phyloP scores from a whole-genome alignment of 805 yeast genomes.

The Pichia insulana region DNA sequence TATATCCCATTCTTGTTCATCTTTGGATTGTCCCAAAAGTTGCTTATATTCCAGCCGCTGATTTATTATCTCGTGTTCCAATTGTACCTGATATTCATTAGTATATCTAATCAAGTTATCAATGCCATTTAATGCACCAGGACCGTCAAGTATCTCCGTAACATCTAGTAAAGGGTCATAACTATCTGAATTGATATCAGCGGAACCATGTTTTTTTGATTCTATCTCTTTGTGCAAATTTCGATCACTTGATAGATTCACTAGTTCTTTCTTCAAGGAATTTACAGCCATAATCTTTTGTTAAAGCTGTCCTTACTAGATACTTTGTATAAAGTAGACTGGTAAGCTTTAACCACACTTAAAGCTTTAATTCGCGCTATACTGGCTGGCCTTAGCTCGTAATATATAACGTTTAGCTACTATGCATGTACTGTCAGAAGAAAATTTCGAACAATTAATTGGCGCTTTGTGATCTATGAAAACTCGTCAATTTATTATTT shows the following conservation, averaged over 20 bases:
- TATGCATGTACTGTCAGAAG: no score
- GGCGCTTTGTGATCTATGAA: no score
- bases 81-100: conserved; percentile 38
- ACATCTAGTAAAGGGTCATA: conserved; percentile 52
- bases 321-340: no score
- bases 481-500: no score
- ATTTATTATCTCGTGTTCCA: conserved; percentile 37
- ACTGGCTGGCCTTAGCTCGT: no score
- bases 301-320: neutral
- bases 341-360: no score
- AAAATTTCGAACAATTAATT: no score
- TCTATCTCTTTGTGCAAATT: neutral
- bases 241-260: conserved; percentile 13
- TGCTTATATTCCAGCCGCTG: conserved; percentile 30
- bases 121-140: conserved; percentile 42
- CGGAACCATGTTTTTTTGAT: neutral
- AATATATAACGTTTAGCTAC: no score
- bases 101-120: conserved; percentile 44
- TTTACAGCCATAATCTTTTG: neutral
- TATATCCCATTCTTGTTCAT: conserved; percentile 15
- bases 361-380: no score
- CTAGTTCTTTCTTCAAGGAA: conserved; percentile 21
- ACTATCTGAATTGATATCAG: conserved; percentile 26
- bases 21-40: conserved; percentile 11
- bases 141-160: conserved; percentile 39